Base-by-base conservation (phyloP, 169 alveolate species). In the Blepharisma undulans region DNA sequence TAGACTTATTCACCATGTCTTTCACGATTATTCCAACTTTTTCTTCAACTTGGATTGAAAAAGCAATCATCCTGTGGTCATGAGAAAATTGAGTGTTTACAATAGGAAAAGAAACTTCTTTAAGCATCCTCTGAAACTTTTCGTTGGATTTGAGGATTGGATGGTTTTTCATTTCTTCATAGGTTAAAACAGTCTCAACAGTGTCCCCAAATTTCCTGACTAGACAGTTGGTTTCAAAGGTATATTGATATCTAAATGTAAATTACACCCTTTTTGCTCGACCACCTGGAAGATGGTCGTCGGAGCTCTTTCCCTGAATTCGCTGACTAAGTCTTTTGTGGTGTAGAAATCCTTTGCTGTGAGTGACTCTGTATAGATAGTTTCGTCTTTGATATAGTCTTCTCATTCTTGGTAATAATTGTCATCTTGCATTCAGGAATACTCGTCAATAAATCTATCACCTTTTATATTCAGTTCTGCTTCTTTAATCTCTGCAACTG, bases 241-340 rank as follows among this genome's bases (percentile, higher is more conserved):
- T n/a, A 36, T 36, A 82, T 7, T 34, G 33, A 82, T 19, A 59
- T 21, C 89, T 82, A 82, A 21, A 22, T 82, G 60, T 22, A 22
- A 19, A 21, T 82, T 82, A 82, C 89, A 82, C 89, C 89, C 89
- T 82, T 22, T 29, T 59, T 82, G 33, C n/a, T 82, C 89, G 33
- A 82, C 33, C 33, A 48, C 77, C 76, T 82, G 89, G 60, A 22
- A 32, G 29, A 32, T 82, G 27, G 33, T 21, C 60, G 32, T 72
- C 10, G 89, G 89, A 22, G 27, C 36, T 36, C 89, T 22, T 36
- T 32, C 72, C 36, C 48, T 82, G 7, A 82, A 33, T 10, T 82
- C 89, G 18, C 48, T 4, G 22, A 34, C 3, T 12, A 82, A n/a
- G 12, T 82, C 89, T n/a, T 82, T 34, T 72, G 33, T 30, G 33